These are phyloP conservation scores for Leccinum aurantiacum DNA, from an alignment of 768 basidiomycete species.

Conservation along the genomic window DNA sequence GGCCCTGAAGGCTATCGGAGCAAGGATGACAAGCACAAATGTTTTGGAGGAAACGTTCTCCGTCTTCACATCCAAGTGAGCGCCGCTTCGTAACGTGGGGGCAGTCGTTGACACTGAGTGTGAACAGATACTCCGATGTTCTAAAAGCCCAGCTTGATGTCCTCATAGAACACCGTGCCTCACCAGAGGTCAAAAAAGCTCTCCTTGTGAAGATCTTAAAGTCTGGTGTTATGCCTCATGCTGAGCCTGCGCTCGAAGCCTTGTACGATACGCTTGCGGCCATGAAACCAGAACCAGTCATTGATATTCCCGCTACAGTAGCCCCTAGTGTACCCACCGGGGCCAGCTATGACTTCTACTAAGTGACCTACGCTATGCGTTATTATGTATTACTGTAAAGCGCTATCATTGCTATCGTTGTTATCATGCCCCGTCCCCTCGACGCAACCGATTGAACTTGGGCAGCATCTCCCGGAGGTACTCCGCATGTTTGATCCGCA, in stretches of 20 bases:
- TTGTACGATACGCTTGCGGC: conserved; percentile 17
- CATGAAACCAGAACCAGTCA: neutral
- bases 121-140: conserved; percentile 19
- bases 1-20: conserved; percentile 21
- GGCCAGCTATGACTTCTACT: no score
- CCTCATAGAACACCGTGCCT: conserved; percentile 9
- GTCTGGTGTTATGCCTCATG: conserved; percentile 9
- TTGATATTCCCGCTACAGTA: no score
- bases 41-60: conserved; percentile 29
- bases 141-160: conserved; percentile 19
- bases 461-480: conserved; percentile 91
- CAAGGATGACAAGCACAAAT: conserved; percentile 19
- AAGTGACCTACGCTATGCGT: no score
- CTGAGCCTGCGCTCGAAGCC: conserved; percentile 11
- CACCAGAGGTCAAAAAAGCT: conserved; percentile 15
- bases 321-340: no score
- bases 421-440: conserved; percentile 50
- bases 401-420: no score
- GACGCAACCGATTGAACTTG: conserved; percentile 77
- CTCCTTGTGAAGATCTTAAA: conserved; percentile 12
- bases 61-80: no score
- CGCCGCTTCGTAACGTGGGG: no score
- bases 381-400: no score
- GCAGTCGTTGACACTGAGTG: neutral
- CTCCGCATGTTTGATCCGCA: conserved; percentile 85